These are phyloP conservation scores for Monosporozyma solicola DNA, from an alignment of 805 yeast genomes.

Conservation along the genomic window DNA sequence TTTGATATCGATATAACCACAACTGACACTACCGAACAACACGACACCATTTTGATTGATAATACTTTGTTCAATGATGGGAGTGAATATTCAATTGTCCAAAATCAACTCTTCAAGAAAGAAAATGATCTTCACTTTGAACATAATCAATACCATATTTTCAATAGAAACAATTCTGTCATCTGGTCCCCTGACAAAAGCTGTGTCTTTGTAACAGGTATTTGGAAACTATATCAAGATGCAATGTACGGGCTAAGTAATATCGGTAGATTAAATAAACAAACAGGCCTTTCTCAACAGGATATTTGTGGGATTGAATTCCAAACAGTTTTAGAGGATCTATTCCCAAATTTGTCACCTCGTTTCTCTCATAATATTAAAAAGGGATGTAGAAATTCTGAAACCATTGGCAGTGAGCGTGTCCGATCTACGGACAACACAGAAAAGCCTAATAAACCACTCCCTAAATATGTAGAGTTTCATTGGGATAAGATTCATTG, in stretches of 20 bases:
- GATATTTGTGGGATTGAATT: constrained; percentile 5
- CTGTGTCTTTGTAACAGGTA: constrained; percentile 76
- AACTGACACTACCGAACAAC: neutral
- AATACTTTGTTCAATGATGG: neutral
- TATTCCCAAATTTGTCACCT: neutral
- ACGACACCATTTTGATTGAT: neutral
- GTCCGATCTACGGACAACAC: neutral
- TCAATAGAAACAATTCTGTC: constrained; percentile 49
- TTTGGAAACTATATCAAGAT: constrained; percentile 53
- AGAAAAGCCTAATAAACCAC: neutral
- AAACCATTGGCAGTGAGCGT: neutral
- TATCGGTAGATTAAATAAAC: constrained; percentile 1
- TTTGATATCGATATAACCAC: neutral
- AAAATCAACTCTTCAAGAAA: neutral
- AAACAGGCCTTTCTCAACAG: neutral
- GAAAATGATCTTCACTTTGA: neutral
- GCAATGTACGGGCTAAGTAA: constrained; percentile 21
- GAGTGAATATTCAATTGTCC: neutral
- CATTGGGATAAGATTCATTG: neutral
- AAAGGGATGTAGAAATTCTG: neutral
- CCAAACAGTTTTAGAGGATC: neutral
- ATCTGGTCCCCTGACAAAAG: constrained; percentile 84
- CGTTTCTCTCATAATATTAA: neutral
- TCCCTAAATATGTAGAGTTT: constrained; percentile 1
- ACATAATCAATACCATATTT: constrained; percentile 3